Evolutionary conservation across 164 flowering plant species (phyloP), one percentile per base, ranked within the genome.

Genomic region (Umbellularia californica): DNA sequence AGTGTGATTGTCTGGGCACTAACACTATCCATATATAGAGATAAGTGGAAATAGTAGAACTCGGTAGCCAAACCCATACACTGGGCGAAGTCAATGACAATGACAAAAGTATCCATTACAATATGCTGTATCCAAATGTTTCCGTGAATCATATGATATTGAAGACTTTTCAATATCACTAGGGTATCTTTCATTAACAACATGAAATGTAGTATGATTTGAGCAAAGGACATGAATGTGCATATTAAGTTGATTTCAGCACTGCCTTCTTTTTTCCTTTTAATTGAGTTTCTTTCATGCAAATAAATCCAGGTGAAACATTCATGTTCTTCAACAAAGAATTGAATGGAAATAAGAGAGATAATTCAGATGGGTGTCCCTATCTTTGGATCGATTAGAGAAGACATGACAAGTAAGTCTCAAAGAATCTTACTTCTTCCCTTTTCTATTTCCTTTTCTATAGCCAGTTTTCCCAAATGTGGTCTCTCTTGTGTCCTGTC

Each of bases 341-440:
- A 81, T 69, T 89, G 71, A 93, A 94, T 67, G 95, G 94, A 24
- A 95, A 84, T 84, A 90, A 83, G 88, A 89, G 99, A 95, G 82
- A 79, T 92, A 66, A 87, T 95, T 83, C 99, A 95, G 83, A 80
- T 95, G 22, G 99, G 99, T 24, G 87, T 88, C 78, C 98, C 99
- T 68, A 85, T 94, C 72, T 95, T 95, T 75, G 90, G 91, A 69
- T 90, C 85, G 50, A 81, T 90, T 67, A 87, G 85, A 77, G 95
- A 92, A 12, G 93, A 87, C 24, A 70, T 79, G 70, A 67, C 79
- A 50, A 73, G 77, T 77, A 83, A 86, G 74, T 76, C 79, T 50
- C 83, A 79, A 69, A 70, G 75, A 62, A 58, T 67, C 47, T 9
- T 67, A 19, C 28, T n/a, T n/a, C n/a, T n/a, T n/a, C n/a, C n/a